Base-by-base conservation (phyloP, 1,284 basidiomycete genomes). In the Testicularia cyperi region DNA sequence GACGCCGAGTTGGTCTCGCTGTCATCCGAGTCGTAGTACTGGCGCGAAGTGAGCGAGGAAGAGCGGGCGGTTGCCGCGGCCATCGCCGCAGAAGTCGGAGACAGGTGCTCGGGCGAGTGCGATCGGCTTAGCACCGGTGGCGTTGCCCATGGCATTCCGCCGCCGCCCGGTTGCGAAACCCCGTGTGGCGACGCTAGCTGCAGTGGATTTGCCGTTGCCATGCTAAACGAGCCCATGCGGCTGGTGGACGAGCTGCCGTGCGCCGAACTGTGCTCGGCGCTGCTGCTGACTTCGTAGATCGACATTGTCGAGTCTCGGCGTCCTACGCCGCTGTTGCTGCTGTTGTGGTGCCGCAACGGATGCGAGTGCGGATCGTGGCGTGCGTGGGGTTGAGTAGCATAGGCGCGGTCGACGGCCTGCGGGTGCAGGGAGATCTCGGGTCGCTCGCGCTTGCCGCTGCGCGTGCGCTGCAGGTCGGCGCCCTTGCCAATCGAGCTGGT, bases 401-500 rank as follows among this genome's bases (percentile, higher is more conserved):
- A 46, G 2, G 49, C 45, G 14, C 34, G 42, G 12, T 46, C 46
- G 4, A 61, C 45, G 4, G 51, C 9, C 25, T 45, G 51, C 6
- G 57, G 57, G 4, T 49, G 33, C 22, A 61, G 19, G 5, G 51
- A 26, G 16, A 61, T 61, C 29, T 49, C 51, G 31, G 27, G 26
- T n/a, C n/a, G n/a, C 18, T 33, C 35, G 3, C 39, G 27, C n/a
- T 39, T 22, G 6, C 57, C 51, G 27, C 46, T 54, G 27, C 51
- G 49, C 5, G 51, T 54, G 9, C 52, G 52, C 23, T 52, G 39
- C 52, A 62, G 22, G 29, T 56, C 52, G 16, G 58, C 58, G 15
- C 58, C 58, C 23, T 47, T 55, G 22, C 58, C 58, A 7, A 38
- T 44, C 20, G 58, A 62, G 27, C 40, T 52, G 38, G 40, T 62